A percentile compares a stretch with the other conserved stretches of the same genome.
Conservation (phyloP, 768 basidiomycete species). For the Suillus cothurnatus region DNA sequence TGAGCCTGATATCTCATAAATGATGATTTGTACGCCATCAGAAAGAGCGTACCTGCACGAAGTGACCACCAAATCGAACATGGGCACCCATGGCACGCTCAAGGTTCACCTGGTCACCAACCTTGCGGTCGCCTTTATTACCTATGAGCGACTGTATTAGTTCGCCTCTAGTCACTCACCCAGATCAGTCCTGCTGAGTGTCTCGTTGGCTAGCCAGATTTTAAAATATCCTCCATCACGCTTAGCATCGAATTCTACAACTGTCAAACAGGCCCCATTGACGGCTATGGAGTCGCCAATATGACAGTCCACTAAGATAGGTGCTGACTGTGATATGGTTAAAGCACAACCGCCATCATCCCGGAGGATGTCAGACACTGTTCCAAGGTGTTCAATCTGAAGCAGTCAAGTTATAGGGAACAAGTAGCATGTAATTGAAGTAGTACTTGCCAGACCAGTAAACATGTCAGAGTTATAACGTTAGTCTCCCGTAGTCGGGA, state of each 20-base stretch:
- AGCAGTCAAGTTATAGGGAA: conserved; percentile 12
- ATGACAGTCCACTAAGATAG: conserved; percentile 85
- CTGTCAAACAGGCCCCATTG: conserved; percentile 88
- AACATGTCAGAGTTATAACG: conserved; percentile 51
- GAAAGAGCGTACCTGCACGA: conserved; percentile 76
- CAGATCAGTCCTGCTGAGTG: conserved; percentile 85
- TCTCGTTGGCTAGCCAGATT: conserved; percentile 96
- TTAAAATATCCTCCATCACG: conserved; percentile 80
- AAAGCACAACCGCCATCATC: conserved; percentile 83
- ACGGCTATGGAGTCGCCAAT: conserved; percentile 95
- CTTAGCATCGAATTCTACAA: conserved; percentile 74
- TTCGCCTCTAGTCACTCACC: conserved; percentile 48
- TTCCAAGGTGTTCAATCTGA: conserved; percentile 90
- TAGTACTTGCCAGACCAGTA: conserved; percentile 68
- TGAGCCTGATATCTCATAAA: conserved; percentile 66
- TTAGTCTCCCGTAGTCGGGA: background rate
- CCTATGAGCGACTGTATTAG: conserved; percentile 1
- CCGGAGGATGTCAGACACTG: conserved; percentile 60
- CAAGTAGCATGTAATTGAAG: background rate
- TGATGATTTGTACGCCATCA: background rate
- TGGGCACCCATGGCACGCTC: conserved; percentile 95
- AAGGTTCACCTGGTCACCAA: conserved; percentile 84
- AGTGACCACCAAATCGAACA: conserved; percentile 93
- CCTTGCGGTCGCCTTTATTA: conserved; percentile 61
- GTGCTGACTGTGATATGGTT: conserved; percentile 67